phyloP scores from a whole-genome alignment of 306 rosid species.

The Malus fusca region DNA sequence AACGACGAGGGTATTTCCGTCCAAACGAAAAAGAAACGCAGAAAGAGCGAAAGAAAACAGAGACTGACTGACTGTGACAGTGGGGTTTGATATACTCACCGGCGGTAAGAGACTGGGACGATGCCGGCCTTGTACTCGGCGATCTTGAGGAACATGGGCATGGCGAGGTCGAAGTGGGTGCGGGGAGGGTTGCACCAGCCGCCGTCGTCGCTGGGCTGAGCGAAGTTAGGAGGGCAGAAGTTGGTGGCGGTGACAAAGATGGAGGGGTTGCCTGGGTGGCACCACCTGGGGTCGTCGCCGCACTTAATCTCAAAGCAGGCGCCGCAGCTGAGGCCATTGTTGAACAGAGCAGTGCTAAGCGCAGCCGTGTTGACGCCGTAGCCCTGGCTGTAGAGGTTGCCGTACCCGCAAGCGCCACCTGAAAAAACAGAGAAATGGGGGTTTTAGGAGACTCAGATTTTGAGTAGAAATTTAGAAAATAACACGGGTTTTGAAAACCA shows the following conservation, averaged over 20 bases:
- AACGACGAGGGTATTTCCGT: neutral
- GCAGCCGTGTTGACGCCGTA: constrained; percentile 93
- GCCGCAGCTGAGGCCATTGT: constrained; percentile 81
- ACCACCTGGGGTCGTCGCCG: constrained; percentile 66
- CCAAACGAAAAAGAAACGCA: neutral
- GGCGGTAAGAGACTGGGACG: constrained; percentile 85
- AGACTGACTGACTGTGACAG: neutral
- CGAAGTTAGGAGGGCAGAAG: constrained; percentile 90
- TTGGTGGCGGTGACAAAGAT: constrained; percentile 84
- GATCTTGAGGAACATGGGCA: constrained; percentile 97
- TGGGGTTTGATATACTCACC: constrained; percentile 34
- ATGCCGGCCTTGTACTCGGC: constrained; percentile 96
- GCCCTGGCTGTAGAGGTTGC: constrained; percentile 91
- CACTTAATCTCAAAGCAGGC: constrained; percentile 91
- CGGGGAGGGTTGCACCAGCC: constrained; percentile 99
- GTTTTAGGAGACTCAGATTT: neutral
- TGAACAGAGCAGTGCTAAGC: constrained; percentile 86
- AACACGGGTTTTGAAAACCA: neutral
- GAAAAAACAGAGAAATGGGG: neutral
- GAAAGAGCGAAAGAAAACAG: neutral
- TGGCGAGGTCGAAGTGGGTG: constrained; percentile 88
- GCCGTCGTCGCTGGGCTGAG: constrained; percentile 77
- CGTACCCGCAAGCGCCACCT: constrained; percentile 98
- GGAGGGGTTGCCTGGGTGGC: constrained; percentile 83
- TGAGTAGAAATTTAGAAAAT: neutral